Conservation (phyloP, 345 rosid genomes). For the Litchi chinensis region DNA sequence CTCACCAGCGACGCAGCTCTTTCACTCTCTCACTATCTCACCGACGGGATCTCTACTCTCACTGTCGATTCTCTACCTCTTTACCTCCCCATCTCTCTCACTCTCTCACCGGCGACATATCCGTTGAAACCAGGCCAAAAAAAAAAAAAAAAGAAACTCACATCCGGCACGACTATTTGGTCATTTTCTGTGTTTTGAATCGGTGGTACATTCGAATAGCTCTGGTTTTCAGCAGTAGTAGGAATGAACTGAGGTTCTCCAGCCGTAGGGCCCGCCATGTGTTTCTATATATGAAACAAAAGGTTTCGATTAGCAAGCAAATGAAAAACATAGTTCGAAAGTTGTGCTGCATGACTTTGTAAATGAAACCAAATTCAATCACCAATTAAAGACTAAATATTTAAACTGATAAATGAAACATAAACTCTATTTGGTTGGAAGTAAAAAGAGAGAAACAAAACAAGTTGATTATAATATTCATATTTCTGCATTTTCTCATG, state of each 20-base stretch:
- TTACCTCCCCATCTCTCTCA: too few species aligned
- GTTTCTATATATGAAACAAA: not conserved
- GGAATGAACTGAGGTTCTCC: constrained; percentile 78
- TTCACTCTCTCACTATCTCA: too few species aligned
- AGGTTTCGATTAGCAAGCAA: not conserved
- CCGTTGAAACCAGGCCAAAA: not conserved
- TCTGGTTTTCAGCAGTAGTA: constrained; percentile 61
- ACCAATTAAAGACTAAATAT: not conserved
- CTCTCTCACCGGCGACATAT: too few species aligned
- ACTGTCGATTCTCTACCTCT: too few species aligned
- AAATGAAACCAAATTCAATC: not conserved
- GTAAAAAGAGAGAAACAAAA: not conserved
- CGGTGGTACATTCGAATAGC: constrained; percentile 67
- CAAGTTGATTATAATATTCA: too few species aligned
- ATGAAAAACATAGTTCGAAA: not conserved
- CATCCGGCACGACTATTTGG: constrained; percentile 84
- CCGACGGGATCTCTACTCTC: too few species aligned
- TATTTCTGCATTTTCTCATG: not conserved
- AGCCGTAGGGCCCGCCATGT: constrained; percentile 45
- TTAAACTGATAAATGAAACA: not conserved
- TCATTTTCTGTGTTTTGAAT: constrained; percentile 51
- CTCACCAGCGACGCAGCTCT: too few species aligned
- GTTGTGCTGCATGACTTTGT: too few species aligned
- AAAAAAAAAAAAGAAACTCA: constrained; percentile 26
- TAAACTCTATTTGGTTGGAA: not conserved